Conservation (phyloP, 1,139 yeast genomes). For the Sugiyamaella sp. region DNA sequence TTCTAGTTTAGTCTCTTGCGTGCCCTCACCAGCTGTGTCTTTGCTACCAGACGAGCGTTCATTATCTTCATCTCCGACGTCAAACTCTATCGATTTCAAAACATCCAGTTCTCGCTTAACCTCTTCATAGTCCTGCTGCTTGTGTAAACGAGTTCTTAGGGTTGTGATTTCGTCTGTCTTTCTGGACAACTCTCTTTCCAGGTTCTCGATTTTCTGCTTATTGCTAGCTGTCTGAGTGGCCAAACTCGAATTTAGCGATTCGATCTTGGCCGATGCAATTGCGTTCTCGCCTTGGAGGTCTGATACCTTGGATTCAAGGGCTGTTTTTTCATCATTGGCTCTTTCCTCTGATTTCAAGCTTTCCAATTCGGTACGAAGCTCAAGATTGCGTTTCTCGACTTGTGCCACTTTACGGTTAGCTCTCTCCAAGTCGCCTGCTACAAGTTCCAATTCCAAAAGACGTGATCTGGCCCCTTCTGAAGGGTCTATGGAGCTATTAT, state of each 20-base stretch:
- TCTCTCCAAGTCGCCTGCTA: conserved; percentile 73
- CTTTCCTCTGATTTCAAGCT: conserved; percentile 51
- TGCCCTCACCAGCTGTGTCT: conserved; percentile 32
- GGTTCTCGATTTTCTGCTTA: conserved; percentile 43
- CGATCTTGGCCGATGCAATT: conserved; percentile 65
- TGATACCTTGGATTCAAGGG: conserved; percentile 32
- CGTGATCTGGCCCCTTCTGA: conserved; percentile 34
- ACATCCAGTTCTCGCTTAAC: conserved; percentile 73
- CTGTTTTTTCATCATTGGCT: conserved; percentile 53
- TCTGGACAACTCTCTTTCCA: conserved; percentile 52
- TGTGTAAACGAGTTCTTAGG: conserved; percentile 61
- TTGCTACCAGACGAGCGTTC: conserved; percentile 19
- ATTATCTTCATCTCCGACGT: conserved; percentile 28
- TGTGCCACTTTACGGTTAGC: conserved; percentile 70
- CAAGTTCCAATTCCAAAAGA: conserved; percentile 60
- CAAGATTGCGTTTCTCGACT: conserved; percentile 77
- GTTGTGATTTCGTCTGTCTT: conserved; percentile 54
- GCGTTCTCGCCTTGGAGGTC: conserved; percentile 54
- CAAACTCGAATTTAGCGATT: conserved; percentile 38
- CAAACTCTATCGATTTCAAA: conserved; percentile 73
- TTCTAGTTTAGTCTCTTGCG: conserved; percentile 35
- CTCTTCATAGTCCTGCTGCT: conserved; percentile 79
- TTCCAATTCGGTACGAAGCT: conserved; percentile 66
- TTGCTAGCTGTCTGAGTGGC: conserved; percentile 24
- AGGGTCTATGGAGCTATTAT: conserved; percentile 27